Percentiles rank a stretch among this genome's conserved stretches.
Conservation (phyloP, 805 yeast genomes). For the Yamadazyma kitorensis region DNA sequence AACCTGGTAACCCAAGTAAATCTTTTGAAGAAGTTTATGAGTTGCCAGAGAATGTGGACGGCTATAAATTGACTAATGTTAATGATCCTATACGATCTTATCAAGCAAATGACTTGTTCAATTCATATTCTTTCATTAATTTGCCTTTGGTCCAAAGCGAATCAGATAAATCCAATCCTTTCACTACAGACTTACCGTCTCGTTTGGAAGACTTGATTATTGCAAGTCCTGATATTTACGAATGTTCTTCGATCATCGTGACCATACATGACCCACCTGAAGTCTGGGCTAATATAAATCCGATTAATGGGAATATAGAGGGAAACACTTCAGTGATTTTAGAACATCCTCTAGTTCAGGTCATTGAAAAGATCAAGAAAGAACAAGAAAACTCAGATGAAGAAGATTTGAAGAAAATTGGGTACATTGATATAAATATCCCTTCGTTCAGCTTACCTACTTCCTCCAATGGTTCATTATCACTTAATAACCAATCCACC, state of each 20-base stretch:
- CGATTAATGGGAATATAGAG: slow-evolving; percentile 74
- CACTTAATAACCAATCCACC: slow-evolving; percentile 13
- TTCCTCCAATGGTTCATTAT: slow-evolving; percentile 25
- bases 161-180: slow-evolving; percentile 19
- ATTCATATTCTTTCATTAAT: slow-evolving; percentile 55
- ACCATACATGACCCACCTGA: slow-evolving; percentile 90
- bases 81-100: slow-evolving; percentile 73
- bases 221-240: slow-evolving; percentile 68
- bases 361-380: slow-evolving; percentile 54
- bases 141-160: slow-evolving; percentile 55
- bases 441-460: slow-evolving; percentile 53
- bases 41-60: slow-evolving; percentile 21
- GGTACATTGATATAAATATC: slow-evolving; percentile 79
- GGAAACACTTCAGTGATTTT: slow-evolving; percentile 68
- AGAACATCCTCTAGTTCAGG: slow-evolving; percentile 62
- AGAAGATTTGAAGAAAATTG: slow-evolving; percentile 39
- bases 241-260: slow-evolving; percentile 61
- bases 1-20: slow-evolving; percentile 55
- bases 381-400: slow-evolving; percentile 24
- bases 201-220: slow-evolving; percentile 62
- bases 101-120: slow-evolving; percentile 59
- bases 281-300: slow-evolving; percentile 84
- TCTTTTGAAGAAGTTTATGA: slow-evolving; percentile 40
- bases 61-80: slow-evolving; percentile 45
- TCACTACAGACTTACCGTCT: slow-evolving; percentile 42